A percentile compares a stretch with the other conserved stretches of the same genome.
Conservation (phyloP, 164 flowering plant genomes). For the Stephania yunnanensis region DNA sequence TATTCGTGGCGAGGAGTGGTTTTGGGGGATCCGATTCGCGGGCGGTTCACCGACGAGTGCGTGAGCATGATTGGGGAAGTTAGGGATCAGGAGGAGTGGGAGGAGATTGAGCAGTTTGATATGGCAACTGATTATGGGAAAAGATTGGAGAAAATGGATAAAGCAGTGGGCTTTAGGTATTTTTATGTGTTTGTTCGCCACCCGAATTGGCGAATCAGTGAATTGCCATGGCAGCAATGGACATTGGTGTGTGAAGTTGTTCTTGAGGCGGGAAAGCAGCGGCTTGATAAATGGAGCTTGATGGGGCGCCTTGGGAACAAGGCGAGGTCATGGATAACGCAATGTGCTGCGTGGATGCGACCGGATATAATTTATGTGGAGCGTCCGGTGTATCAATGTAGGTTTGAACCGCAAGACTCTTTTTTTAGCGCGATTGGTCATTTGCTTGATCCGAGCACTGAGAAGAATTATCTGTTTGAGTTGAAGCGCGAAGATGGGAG, state of each 20-base stretch:
- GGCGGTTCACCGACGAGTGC: slow-evolving; percentile 58
- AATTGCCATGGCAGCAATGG: slow-evolving; percentile 93
- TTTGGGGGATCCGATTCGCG: slow-evolving; percentile 76
- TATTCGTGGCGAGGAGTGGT: slow-evolving; percentile 92
- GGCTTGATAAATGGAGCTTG: slow-evolving; percentile 85
- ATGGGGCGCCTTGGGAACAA: slow-evolving; percentile 87
- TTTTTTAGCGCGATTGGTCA: slow-evolving; percentile 60
- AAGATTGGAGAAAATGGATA: slow-evolving; percentile 45
- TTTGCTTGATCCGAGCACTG: slow-evolving; percentile 70
- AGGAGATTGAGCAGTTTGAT: slow-evolving; percentile 71
- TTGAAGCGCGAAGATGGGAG: slow-evolving; percentile 61
- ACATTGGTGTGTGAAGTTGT: slow-evolving; percentile 72
- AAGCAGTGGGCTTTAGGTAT: slow-evolving; percentile 42
- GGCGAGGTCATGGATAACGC: slow-evolving; percentile 53
- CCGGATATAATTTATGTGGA: slow-evolving; percentile 88
- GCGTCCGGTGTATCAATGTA: slow-evolving; percentile 82
- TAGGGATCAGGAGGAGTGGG: slow-evolving; percentile 80
- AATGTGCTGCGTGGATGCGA: slow-evolving; percentile 95
- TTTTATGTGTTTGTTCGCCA: slow-evolving; percentile 92
- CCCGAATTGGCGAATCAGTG: slow-evolving; percentile 71
- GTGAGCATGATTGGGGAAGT: slow-evolving; percentile 64
- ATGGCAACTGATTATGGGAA: slow-evolving; percentile 57
- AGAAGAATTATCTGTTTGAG: slow-evolving; percentile 54
- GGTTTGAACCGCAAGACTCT: slow-evolving; percentile 85
- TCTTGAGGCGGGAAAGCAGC: slow-evolving; percentile 52